Percentiles rank a stretch among this genome's conserved stretches.
Evolutionary conservation across 768 basidiomycete species (phyloP).

Genomic region (Mycena alexandri): DNA sequence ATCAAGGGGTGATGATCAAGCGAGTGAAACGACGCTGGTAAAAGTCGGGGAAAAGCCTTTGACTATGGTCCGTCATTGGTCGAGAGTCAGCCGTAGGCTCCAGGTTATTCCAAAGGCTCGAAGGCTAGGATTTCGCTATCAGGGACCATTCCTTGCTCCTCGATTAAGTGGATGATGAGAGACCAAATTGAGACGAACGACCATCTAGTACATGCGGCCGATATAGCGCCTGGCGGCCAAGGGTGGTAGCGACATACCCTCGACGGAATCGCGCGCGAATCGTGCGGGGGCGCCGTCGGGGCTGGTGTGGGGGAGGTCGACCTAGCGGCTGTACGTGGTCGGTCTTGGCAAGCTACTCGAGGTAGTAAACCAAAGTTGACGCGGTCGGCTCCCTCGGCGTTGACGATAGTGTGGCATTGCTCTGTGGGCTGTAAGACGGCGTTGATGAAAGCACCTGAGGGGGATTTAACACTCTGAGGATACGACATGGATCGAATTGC

Average conservation of each 20-base stretch:
- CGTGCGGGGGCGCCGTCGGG: slow-evolving; percentile 56
- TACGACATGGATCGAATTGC: not conserved
- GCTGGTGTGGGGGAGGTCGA: slow-evolving; percentile 54
- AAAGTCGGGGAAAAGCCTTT: too few relatives aligned
- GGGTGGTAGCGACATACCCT: slow-evolving; percentile 67
- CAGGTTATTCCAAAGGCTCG: too few relatives aligned
- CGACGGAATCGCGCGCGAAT: slow-evolving; percentile 64
- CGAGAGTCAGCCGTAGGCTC: too few relatives aligned
- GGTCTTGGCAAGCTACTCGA: slow-evolving; percentile 66
- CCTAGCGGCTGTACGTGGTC: slow-evolving; percentile 55
- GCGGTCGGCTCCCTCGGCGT: slow-evolving; percentile 57
- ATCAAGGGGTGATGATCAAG: slow-evolving; percentile 3
- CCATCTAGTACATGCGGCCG: slow-evolving; percentile 63
- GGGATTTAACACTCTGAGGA: not conserved
- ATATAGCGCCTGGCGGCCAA: slow-evolving; percentile 63
- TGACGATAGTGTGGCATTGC: slow-evolving; percentile 59
- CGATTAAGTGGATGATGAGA: too few relatives aligned
- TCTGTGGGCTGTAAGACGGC: slow-evolving; percentile 60
- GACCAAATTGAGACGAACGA: too few relatives aligned
- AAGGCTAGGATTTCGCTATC: too few relatives aligned
- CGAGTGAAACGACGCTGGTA: slow-evolving; percentile 2
- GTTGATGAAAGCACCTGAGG: slow-evolving; percentile 58
- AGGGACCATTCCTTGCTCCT: too few relatives aligned
- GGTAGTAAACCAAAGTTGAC: slow-evolving; percentile 61
- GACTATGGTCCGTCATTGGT: too few relatives aligned